Base-by-base conservation (phyloP, 768 basidiomycete genomes). In the Cyathus striatus region DNA sequence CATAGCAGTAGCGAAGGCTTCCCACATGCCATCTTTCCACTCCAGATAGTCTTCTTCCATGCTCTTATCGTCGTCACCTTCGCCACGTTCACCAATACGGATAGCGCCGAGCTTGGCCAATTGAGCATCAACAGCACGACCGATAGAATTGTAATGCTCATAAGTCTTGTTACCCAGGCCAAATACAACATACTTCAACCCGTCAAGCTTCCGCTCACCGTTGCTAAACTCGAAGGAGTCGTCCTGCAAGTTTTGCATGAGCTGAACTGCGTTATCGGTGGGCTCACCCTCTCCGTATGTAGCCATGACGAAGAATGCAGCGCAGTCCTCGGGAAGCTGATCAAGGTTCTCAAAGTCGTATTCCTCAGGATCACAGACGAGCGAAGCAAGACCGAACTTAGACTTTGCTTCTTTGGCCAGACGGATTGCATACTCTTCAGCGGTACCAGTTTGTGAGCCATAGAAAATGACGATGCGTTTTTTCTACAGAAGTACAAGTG, bases 1-100 rank as follows among this genome's bases (percentile, higher is more conserved):
- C 76, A 97, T 77, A 17, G 77, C 77, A 43, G 72, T 61, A n/a
- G 92, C 75, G 47, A 98, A 90, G 4, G 82, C 81, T 14, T 86
- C 83, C 89, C 93, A 98, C 93, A 98, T 94, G 52, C 75, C 77
- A 57, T 99, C 95, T 64, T 98, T 99, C 95, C 95, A 99, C 55
- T 90, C 93, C 10, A 99, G 79, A 61, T 98, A 99, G 63, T 99
- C 95, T 69, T 99, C 95, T 62, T 99, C 95, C 94, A 99, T 97
- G 59, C 88, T 92, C 73, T 96, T 96, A 66, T 99, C 96, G 58
- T 99, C 95, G 57, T 99, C 96, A 49, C 95, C 95, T 64, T 98
- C 94, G 7, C 95, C 95, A 27, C 86, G 75, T 59, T 86, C 83
- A 33, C 93, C 93, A 25, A 98, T 87, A 41, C 91, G 81, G 42